Evolutionary conservation across 495 filamentous ascomycete species (phyloP), one percentile per base, ranked within the genome.

Genomic region (Collariella sp.): DNA sequence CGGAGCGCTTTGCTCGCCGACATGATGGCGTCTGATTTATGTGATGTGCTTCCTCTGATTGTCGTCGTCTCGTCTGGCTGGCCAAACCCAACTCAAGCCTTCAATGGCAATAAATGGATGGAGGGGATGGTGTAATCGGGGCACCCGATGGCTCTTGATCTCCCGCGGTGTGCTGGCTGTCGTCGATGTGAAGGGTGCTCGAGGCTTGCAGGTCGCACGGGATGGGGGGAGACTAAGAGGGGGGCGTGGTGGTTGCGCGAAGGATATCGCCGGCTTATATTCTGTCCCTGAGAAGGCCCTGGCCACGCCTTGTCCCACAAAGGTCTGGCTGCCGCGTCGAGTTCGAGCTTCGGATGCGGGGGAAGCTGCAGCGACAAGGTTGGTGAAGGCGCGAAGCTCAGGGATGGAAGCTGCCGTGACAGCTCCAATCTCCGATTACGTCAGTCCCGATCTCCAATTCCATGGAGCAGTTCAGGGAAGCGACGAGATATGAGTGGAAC

Each of bases 201-300:
- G 35, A 10, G 18, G 26, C 13, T 9, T 31, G 54, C 18, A 46
- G 38, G 11, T 15, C 18, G 9, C 31, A 42, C 20, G 41, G 40
- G 40, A 43, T 15, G 36, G 31, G 47, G 38, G 20, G 9, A 55
- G 7, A 33, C 46, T 36, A 54, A 48, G 22, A 16, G 15, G 5
- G 22, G 5, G n/a, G 19, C 13, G 11, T 34, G 12, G 18, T 18
- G 5, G 31, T 12, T 11, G 12, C 2, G 18, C 22, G 26, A 56
- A 48, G 57, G 57, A 55, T 60, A 60, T 56, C 52, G 13, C 41
- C 57, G 57, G 57, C 57, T 60, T 60, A 59, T 49, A 49, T 52
- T 46, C 36, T 15, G 31, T 50, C 22, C 23, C 44, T 54, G 19
- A 7, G 44, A 29, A 13, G 5, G 18, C 41, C 50, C 40, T 44